A percentile compares a stretch with the other conserved stretches of the same genome.
These are phyloP conservation scores for Globisporangium radiosum DNA, from an alignment of 352 stramenopile species.

Conservation along the genomic window DNA sequence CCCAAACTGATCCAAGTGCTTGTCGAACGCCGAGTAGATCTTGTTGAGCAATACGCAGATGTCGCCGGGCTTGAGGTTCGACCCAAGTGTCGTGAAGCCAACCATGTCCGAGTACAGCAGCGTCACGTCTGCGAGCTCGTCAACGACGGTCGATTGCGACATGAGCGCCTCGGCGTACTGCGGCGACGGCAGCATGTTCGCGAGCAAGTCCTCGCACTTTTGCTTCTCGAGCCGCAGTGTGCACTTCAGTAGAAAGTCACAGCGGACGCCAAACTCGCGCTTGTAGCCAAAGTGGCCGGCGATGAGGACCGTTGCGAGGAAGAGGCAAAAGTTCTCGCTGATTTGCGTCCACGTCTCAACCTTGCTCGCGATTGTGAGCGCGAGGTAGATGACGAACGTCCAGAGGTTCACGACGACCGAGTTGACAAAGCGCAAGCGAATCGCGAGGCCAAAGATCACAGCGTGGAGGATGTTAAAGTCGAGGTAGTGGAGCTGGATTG, in stretches of 20 bases:
- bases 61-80: conserved; percentile 48
- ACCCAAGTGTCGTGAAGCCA: conserved; percentile 67
- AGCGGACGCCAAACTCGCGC: conserved; percentile 48
- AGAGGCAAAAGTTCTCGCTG: conserved; percentile 34
- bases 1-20: conserved; percentile 67
- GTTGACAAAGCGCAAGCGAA: conserved; percentile 56
- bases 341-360: conserved; percentile 28
- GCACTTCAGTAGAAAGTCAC: conserved; percentile 75
- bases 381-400: conserved; percentile 30
- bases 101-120: conserved; percentile 86
- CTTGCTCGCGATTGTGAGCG: conserved; percentile 11
- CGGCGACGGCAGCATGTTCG: conserved; percentile 79
- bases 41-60: conserved; percentile 81
- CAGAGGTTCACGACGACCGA: conserved; percentile 34
- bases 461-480: conserved; percentile 47
- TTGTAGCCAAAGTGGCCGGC: conserved; percentile 55
- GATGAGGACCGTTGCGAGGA: conserved; percentile 22
- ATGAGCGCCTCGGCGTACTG: conserved; percentile 70
- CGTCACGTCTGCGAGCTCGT: conserved; percentile 77
- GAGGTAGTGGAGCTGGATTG: conserved; percentile 23
- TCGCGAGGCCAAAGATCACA: conserved; percentile 45
- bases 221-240: conserved; percentile 71
- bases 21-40: conserved; percentile 77
- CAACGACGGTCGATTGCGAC: conserved; percentile 66
- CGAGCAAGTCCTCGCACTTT: conserved; percentile 77